A percentile compares a stretch with the other conserved stretches of the same genome.
Evolutionary conservation across 2,329 filamentous ascomycete genomes (phyloP).

Genomic region (Colletotrichum magnum): DNA sequence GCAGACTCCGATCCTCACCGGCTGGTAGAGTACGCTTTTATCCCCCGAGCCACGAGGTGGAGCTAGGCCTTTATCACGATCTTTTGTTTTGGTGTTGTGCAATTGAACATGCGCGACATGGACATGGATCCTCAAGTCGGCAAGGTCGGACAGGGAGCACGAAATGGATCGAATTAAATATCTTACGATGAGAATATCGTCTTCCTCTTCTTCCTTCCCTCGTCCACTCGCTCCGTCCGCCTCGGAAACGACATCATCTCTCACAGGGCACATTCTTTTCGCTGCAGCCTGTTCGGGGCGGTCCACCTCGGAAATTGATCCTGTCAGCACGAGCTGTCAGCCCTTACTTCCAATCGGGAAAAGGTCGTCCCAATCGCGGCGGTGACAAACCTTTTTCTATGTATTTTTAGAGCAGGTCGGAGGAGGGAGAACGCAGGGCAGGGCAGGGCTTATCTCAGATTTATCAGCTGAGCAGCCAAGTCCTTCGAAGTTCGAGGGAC

Average conservation of each 20-base stretch:
- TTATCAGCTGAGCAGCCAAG: conserved; percentile 29
- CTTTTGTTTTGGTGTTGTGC: no score
- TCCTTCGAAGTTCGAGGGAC: conserved; percentile 4
- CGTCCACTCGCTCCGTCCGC: not conserved
- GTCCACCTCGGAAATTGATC: conserved; percentile 4
- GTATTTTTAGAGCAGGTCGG: conserved; percentile 32
- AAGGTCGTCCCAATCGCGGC: conserved; percentile 4
- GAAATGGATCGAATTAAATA: no score
- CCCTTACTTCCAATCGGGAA: not conserved
- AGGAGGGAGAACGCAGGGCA: not conserved
- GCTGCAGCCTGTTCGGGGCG: conserved; percentile 1
- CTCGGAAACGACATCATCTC: not conserved
- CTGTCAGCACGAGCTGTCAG: conserved; percentile 32
- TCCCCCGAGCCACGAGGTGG: no score
- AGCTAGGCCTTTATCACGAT: no score
- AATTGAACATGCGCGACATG: no score
- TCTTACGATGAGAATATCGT: no score
- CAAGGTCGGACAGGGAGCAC: no score
- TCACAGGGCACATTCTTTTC: not conserved
- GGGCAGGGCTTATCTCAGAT: conserved; percentile 28
- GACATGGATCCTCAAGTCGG: no score
- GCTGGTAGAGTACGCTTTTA: no score
- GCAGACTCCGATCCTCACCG: not conserved
- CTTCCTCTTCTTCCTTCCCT: no score
- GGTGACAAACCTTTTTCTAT: conserved; percentile 18